Percentiles rank a stretch among this genome's conserved stretches.
Conservation (phyloP, 2,329 filamentous ascomycete species). For the Pyricularia pennisetigena region DNA sequence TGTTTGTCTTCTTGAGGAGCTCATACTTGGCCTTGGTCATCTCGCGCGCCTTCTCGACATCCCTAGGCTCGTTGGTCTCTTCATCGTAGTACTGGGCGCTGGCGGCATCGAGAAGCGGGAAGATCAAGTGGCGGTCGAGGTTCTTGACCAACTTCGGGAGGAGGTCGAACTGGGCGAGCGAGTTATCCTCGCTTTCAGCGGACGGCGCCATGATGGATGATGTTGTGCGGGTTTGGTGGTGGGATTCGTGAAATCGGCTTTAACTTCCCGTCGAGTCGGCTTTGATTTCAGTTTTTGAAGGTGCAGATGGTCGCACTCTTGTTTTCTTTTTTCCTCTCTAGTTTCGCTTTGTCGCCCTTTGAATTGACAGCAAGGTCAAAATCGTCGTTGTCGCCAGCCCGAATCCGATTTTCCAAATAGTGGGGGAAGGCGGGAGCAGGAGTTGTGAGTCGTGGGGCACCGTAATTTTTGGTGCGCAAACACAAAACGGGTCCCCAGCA, state of each 20-base stretch:
- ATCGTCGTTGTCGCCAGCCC: not conserved
- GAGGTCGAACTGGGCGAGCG: slow-evolving; percentile 32
- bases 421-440: slow-evolving; percentile 6
- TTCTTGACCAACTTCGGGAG: slow-evolving; percentile 83
- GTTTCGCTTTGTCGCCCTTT: not conserved
- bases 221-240: not conserved
- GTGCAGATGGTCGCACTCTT: not conserved
- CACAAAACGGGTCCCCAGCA: not conserved
- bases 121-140: slow-evolving; percentile 93
- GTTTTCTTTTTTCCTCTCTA: not conserved
- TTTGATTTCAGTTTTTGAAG: not conserved
- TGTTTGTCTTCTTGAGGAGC: slow-evolving; percentile 94
- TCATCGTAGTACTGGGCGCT: slow-evolving; percentile 73
- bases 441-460: slow-evolving; percentile 6
- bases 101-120: slow-evolving; percentile 89
- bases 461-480: slow-evolving; percentile 1
- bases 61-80: slow-evolving; percentile 38
- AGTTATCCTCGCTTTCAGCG: slow-evolving; percentile 3
- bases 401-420: slow-evolving; percentile 7
- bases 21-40: slow-evolving; percentile 84
- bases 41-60: slow-evolving; percentile 49
- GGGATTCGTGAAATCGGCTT: not conserved
- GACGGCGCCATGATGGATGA: slow-evolving; percentile 19
- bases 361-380: not conserved
- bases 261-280: not conserved